Evolutionary conservation across 1,284 basidiomycete genomes (phyloP).

Genomic region (Calocybe gambosa): DNA sequence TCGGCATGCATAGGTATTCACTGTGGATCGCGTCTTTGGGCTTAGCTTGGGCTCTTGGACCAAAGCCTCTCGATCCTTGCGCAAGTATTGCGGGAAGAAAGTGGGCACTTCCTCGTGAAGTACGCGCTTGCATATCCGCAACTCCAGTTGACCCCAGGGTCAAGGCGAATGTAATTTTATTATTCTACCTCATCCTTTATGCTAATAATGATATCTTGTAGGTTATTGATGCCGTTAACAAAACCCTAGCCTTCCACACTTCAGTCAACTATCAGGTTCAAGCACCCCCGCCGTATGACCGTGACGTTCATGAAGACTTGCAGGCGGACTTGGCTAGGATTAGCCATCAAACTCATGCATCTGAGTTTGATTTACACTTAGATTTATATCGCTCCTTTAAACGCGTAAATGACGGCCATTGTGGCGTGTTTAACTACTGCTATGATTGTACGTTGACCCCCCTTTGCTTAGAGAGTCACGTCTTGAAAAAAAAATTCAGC

Average conservation of each 20-base stretch:
- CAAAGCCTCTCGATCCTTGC: slow-evolving; percentile 36
- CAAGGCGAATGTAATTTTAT: slow-evolving; percentile 40
- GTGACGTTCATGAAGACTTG: slow-evolving; percentile 52
- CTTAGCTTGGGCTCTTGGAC: background rate
- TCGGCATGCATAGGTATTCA: background rate
- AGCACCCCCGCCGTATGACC: slow-evolving; percentile 47
- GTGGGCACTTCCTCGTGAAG: slow-evolving; percentile 47
- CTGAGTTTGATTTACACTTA: slow-evolving; percentile 49
- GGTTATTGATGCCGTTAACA: slow-evolving; percentile 53
- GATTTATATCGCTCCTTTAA: slow-evolving; percentile 50
- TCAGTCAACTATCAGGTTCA: slow-evolving; percentile 52
- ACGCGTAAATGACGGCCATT: slow-evolving; percentile 53
- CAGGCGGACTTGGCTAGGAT: slow-evolving; percentile 45
- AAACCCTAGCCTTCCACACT: slow-evolving; percentile 54
- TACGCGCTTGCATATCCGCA: slow-evolving; percentile 43
- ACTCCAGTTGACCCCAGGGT: slow-evolving; percentile 37
- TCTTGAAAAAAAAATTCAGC: slow-evolving; percentile 20
- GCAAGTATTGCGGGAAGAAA: slow-evolving; percentile 42
- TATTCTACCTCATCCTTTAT: background rate
- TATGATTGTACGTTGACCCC: slow-evolving; percentile 41
- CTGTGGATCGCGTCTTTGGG: slow-evolving; percentile 4
- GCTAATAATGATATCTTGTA: slow-evolving; percentile 15
- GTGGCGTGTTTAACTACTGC: slow-evolving; percentile 48
- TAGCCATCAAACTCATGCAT: slow-evolving; percentile 33
- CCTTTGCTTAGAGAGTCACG: background rate